Conservation (phyloP, 2,329 filamentous ascomycete genomes). For the Penicillium griseofulvum region DNA sequence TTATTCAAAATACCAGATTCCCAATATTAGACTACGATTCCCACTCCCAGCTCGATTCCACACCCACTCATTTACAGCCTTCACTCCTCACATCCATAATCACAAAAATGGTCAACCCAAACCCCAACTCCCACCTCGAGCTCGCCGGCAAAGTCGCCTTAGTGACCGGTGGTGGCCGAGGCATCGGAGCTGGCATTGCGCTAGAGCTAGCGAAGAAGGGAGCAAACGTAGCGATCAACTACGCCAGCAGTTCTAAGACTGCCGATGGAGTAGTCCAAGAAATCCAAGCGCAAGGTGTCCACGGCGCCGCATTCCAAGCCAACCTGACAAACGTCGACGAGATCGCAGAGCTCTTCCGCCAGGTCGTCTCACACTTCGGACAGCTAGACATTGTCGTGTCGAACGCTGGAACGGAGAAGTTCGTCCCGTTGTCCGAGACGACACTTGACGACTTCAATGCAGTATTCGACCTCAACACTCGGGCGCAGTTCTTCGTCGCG, state of each 20-base stretch:
- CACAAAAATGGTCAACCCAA: conserved; percentile 19
- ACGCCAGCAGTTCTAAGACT: conserved; percentile 59
- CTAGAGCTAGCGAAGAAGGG: conserved; percentile 42
- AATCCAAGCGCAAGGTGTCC: conserved; percentile 63
- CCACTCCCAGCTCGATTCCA: neutral
- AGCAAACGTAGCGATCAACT: conserved; percentile 43
- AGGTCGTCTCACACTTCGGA: conserved; percentile 59
- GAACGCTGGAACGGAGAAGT: conserved; percentile 56
- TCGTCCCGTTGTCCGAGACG: conserved; percentile 25
- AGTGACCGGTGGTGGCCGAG: conserved; percentile 38
- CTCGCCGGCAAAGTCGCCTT: conserved; percentile 40
- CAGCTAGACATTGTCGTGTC: conserved; percentile 30
- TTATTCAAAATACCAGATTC: neutral
- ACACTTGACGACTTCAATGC: conserved; percentile 43
- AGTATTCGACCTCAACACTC: conserved; percentile 61
- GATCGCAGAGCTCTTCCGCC: conserved; percentile 62
- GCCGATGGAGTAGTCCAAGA: conserved; percentile 64
- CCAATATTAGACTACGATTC: conserved; percentile 1
- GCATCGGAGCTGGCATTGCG: conserved; percentile 44
- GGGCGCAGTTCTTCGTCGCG: conserved; percentile 63
- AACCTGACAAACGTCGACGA: conserved; percentile 65
- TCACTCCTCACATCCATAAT: neutral
- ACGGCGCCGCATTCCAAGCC: conserved; percentile 64
- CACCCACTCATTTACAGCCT: neutral
- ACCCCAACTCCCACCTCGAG: conserved; percentile 11